Base-by-base conservation (phyloP, 75 land plant genomes). In the Sequoiadendron giganteum region DNA sequence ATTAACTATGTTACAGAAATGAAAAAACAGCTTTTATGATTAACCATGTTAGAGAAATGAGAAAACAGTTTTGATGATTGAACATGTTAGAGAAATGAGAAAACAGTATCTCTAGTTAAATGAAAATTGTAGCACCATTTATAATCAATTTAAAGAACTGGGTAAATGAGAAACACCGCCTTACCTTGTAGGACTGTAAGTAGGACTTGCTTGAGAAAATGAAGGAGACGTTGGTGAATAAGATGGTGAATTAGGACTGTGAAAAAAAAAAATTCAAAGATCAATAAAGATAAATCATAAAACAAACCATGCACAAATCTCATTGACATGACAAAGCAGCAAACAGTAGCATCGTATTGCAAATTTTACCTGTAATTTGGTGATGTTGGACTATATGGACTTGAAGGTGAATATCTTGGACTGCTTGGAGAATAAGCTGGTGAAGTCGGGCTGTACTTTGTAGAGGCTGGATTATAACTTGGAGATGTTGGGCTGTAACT, bases 161-260 rank as follows among this genome's bases (percentile, higher is more conserved):
- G 38, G 77, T 13, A 36, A 39, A 40, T 73, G 87, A 11, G 15
- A 88, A 38, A 45, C 38, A 2, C 30, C 21, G 79, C 21, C 21
- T 88, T 91, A 95, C 97, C 97, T 96, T 91, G 92, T 96, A 10
- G 97, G 96, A 81, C 96, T 97, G 91, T 96, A 97, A 14, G 94
- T 90, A 82, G 97, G 97, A 86, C 97, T 95, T 21, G 96, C 90
- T 40, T 96, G 96, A 55, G 93, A 92, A 89, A 96, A 94, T n/a
- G 99, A 91, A 10, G 99, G 99, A 77, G 99, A 98, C 15, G 99
- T 95, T 49, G 99, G 99, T 30, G 97, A 97, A 91, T 96, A 97
- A 86, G 98, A 92, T 45, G 95, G 98, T 78, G 99, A 96, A 48
- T 98, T 95, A n/a, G 99, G 99, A 89, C 99, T 97, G 93, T 91